Conservation (phyloP, 805 yeast species). For the Monosporozyma siamensis region DNA sequence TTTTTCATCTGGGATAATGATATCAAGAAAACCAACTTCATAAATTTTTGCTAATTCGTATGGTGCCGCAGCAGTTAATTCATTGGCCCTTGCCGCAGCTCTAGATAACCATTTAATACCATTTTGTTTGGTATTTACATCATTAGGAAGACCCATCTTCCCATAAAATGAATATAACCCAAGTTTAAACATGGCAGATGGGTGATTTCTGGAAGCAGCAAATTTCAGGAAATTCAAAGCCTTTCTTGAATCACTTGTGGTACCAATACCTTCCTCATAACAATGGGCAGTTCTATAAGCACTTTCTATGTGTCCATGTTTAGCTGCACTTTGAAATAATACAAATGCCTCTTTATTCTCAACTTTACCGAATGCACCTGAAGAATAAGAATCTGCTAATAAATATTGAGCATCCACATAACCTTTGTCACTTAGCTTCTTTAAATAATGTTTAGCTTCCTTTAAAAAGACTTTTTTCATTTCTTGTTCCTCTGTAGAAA, state of each 20-base stretch:
- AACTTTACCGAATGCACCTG: constrained; percentile 74
- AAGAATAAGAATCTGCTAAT: constrained; percentile 79
- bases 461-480: constrained; percentile 52
- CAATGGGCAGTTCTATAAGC: constrained; percentile 88
- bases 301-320: constrained; percentile 85
- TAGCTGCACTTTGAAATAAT: constrained; percentile 82
- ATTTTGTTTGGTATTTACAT: constrained; percentile 60
- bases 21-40: constrained; percentile 75
- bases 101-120: constrained; percentile 92
- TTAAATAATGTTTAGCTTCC: constrained; percentile 67
- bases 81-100: constrained; percentile 77
- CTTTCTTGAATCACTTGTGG: constrained; percentile 77
- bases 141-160: constrained; percentile 69
- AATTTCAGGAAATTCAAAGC: constrained; percentile 73
- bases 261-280: constrained; percentile 90
- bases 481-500: constrained; percentile 12
- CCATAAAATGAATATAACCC: constrained; percentile 82
- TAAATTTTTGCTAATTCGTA: constrained; percentile 82
- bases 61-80: constrained; percentile 85
- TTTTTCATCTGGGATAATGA: constrained; percentile 70
- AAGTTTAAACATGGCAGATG: constrained; percentile 92
- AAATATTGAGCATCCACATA: constrained; percentile 86
- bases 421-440: constrained; percentile 67
- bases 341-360: constrained; percentile 69
- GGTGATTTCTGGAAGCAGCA: constrained; percentile 87